Evolutionary conservation across 371 early-diverging fungal genomes (phyloP).

Genomic region (Conidiobolus incongruus): DNA sequence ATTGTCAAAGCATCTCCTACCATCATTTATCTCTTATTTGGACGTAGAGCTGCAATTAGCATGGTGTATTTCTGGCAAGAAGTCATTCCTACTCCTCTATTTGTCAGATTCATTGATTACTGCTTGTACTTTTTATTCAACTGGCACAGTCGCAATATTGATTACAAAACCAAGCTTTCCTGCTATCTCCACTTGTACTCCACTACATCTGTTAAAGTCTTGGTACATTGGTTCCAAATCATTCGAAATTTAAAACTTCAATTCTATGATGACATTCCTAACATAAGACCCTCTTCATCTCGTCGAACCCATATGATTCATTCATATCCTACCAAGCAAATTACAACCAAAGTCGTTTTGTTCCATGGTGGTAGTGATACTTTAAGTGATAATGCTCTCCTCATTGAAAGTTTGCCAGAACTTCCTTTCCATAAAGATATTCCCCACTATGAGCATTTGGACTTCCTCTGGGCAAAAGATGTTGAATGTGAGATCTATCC

Average conservation of each 20-base stretch:
- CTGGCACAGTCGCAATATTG: constrained; percentile 57
- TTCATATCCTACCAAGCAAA: constrained; percentile 57
- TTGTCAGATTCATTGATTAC: constrained; percentile 49
- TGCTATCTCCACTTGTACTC: constrained; percentile 80
- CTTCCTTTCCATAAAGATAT: constrained; percentile 35
- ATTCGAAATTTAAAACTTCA: constrained; percentile 68
- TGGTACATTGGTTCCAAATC: constrained; percentile 93
- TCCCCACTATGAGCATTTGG: constrained; percentile 50
- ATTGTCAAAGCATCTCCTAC: constrained; percentile 69
- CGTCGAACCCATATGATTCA: constrained; percentile 24
- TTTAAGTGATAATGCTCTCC: constrained; percentile 41
- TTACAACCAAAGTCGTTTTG: constrained; percentile 61
- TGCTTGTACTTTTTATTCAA: constrained; percentile 59
- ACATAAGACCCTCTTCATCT: constrained; percentile 16
- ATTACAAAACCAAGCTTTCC: constrained; percentile 43
- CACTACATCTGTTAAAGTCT: constrained; percentile 66
- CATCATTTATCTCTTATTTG: constrained; percentile 80
- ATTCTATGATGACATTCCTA: constrained; percentile 78
- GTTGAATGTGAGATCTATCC: too few species aligned
- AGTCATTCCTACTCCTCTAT: constrained; percentile 49
- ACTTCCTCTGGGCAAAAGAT: constrained; percentile 53
- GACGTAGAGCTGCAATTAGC: constrained; percentile 53
- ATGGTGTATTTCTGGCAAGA: constrained; percentile 73
- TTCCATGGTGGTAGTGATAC: constrained; percentile 81
- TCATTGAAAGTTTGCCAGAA: constrained; percentile 29